Evolutionary conservation across 768 basidiomycete genomes (phyloP).

Genomic region (Termitomyces sp.): DNA sequence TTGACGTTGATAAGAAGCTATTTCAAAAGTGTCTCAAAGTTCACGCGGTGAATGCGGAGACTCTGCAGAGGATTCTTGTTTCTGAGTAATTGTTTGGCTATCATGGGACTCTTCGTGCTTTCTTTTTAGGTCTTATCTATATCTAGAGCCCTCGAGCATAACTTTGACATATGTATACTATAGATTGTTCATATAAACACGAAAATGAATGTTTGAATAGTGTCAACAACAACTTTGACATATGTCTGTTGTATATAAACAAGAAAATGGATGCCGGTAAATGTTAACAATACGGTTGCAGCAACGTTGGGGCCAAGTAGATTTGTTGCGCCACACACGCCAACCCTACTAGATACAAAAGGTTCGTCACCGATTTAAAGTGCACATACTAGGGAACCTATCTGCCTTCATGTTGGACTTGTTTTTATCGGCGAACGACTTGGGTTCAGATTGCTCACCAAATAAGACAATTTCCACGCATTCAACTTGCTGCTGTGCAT

Average conservation of each 20-base stretch:
- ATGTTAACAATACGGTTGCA: too few relatives aligned
- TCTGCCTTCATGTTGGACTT: background rate
- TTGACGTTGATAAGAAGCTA: slow-evolving; percentile 65
- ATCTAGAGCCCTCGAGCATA: slow-evolving; percentile 12
- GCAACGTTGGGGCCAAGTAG: background rate
- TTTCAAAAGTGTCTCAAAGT: slow-evolving; percentile 72
- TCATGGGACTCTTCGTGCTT: slow-evolving; percentile 6
- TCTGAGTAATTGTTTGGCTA: slow-evolving; percentile 14
- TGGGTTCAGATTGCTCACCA: background rate
- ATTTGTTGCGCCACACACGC: background rate
- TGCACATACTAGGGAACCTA: background rate
- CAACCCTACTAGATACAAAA: background rate
- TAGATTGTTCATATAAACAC: background rate
- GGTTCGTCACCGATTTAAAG: too few relatives aligned
- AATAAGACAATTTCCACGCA: background rate
- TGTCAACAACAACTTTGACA: background rate
- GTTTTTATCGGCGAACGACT: too few relatives aligned
- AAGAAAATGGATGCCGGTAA: too few relatives aligned
- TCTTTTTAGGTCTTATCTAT: slow-evolving; percentile 13
- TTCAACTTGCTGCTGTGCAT: background rate
- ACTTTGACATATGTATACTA: slow-evolving; percentile 8
- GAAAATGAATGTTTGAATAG: background rate
- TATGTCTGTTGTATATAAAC: too few relatives aligned
- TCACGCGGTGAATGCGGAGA: slow-evolving; percentile 54
- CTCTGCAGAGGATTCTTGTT: slow-evolving; percentile 41